Evolutionary conservation across 208 protist species (phyloP), one percentile per base, ranked within the genome.

Genomic region (Acanthamoeba triangularis): DNA sequence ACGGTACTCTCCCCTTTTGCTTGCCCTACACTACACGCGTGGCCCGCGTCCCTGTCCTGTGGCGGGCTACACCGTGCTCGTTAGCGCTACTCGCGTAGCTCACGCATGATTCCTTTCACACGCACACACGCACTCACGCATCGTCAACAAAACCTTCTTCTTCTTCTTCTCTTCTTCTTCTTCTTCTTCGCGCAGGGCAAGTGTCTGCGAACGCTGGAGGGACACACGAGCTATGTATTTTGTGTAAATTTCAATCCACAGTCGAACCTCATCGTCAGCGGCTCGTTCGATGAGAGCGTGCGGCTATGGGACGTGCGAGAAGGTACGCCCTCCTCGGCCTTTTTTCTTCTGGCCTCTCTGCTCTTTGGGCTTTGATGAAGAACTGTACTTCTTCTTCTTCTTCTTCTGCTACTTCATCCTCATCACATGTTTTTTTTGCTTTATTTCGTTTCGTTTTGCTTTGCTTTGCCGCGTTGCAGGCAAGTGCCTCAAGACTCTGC

Each of bases 251-350:
- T 97, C 95, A 98, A 98, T 87, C 98, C 98, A 63, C 96, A 97
- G 78, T 96, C 96, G 25, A 98, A 98, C 87, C 90, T 98, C n/a
- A 97, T 99, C 93, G 98, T 96, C 16, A 97, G 95, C 84, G 98
- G 98, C 35, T 98, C 97, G 30, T 99, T 98, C 85, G 98, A 99
- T 94, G 98, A 99, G 65, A 98, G 54, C 14, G 95, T 99, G 5
- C 97, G 96, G 7, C 85, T 99, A n/a, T 98, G 98, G 98, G 96
- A 98, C 90, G 97, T 98, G 16, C 96, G 96, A 95, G 59, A 95
- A 87, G 74, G 78, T 95, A 8, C 49, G 33, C n/a, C 23, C 37
- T 30, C 63, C 41, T 33, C 20, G 8, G 25, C 37, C 35, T 93
- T 44, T 93, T 37, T 80, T 91, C n/a, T n/a, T n/a, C n/a, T n/a